Percentiles rank a stretch among this genome's conserved stretches.
Evolutionary conservation across 108 stramenopile genomes (phyloP).

Genomic region (Asterionellopsis glacialis): DNA sequence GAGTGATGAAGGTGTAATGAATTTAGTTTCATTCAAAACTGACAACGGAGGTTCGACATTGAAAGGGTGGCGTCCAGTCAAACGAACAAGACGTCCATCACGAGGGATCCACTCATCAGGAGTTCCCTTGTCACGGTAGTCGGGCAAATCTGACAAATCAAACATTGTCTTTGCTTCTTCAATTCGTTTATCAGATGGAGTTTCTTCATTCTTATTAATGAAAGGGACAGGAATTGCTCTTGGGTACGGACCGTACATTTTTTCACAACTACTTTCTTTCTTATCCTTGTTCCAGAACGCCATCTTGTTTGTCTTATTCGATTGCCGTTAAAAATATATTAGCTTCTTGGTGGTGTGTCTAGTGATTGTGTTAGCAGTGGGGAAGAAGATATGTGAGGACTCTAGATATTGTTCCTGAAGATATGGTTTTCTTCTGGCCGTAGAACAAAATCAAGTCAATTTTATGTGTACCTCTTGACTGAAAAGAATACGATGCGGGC

Average conservation of each 20-base stretch:
- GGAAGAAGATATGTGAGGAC: too few relatives aligned
- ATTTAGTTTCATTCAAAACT: conserved; percentile 58
- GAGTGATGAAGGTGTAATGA: conserved; percentile 79
- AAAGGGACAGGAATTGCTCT: conserved; percentile 75
- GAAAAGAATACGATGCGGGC: too few relatives aligned
- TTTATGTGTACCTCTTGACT: too few relatives aligned
- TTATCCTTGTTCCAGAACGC: too few relatives aligned
- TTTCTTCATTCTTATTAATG: conserved; percentile 55
- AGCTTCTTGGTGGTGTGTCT: too few relatives aligned
- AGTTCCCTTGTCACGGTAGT: conserved; percentile 77
- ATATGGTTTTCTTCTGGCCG: too few relatives aligned
- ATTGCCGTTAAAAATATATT: too few relatives aligned
- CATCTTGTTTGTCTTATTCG: too few relatives aligned
- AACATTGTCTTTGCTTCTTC: conserved; percentile 43
- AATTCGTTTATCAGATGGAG: conserved; percentile 40
- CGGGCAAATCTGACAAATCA: conserved; percentile 50
- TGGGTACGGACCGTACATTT: conserved; percentile 77
- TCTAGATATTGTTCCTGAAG: too few relatives aligned
- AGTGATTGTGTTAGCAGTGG: too few relatives aligned
- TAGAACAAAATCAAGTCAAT: too few relatives aligned
- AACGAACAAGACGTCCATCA: conserved; percentile 84
- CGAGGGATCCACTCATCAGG: conserved; percentile 90
- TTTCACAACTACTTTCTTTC: conserved; percentile 14
- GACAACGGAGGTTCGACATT: conserved; percentile 93
- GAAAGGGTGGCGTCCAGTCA: conserved; percentile 97